Evolutionary conservation across 2,329 filamentous ascomycete genomes (phyloP).

Genomic region (Neurospora sp.): DNA sequence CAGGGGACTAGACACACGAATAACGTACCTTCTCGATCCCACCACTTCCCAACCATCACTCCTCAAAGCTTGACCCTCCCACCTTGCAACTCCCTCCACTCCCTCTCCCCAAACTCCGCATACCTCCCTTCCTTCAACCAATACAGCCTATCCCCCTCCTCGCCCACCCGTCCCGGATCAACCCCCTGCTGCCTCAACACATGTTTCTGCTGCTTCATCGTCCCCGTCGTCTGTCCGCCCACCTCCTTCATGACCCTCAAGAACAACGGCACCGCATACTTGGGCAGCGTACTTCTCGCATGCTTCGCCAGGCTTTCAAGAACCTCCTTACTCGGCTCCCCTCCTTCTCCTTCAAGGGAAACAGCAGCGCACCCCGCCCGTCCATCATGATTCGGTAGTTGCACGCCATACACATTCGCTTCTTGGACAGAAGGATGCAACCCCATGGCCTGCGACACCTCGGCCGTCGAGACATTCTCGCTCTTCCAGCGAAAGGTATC

Average conservation of each 20-base stretch:
- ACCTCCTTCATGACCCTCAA: slow-evolving; percentile 55
- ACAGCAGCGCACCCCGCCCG: slow-evolving; percentile 72
- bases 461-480: slow-evolving; percentile 72
- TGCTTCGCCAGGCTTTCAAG: slow-evolving; percentile 52
- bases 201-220: slow-evolving; percentile 82
- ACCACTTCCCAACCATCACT: not conserved
- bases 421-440: slow-evolving; percentile 57
- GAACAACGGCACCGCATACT: slow-evolving; percentile 70
- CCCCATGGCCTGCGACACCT: slow-evolving; percentile 66
- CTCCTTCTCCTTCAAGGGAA: slow-evolving; percentile 35
- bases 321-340: slow-evolving; percentile 27
- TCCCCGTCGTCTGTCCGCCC: slow-evolving; percentile 61
- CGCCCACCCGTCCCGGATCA: slow-evolving; percentile 44
- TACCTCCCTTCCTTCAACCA: slow-evolving; percentile 60
- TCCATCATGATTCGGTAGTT: slow-evolving; percentile 71
- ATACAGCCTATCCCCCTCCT: slow-evolving; percentile 37
- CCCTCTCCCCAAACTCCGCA: slow-evolving; percentile 51
- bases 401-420: slow-evolving; percentile 79
- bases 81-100: slow-evolving; percentile 58
- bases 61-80: slow-evolving; percentile 32
- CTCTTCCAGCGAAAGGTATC: slow-evolving; percentile 75
- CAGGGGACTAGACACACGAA: too few relatives aligned
- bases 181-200: slow-evolving; percentile 60
- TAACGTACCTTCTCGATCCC: too few relatives aligned
- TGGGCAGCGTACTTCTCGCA: slow-evolving; percentile 47